Evolutionary conservation across 805 yeast species (phyloP).

Genomic region (Cyberlindnera maclurae): DNA sequence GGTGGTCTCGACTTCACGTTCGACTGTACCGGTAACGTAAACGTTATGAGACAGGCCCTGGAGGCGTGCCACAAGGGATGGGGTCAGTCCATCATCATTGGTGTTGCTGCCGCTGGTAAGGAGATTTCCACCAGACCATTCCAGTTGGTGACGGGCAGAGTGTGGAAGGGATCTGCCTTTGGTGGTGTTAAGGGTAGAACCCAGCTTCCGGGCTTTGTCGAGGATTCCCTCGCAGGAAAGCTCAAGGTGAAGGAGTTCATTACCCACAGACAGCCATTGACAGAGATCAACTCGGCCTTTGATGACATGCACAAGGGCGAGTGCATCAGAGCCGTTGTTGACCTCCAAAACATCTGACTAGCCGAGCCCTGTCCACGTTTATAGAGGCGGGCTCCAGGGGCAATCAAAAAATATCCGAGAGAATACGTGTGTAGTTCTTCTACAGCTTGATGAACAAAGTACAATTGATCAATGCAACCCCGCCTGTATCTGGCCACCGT

Average conservation of each 20-base stretch:
- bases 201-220: constrained; percentile 86
- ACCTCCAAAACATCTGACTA: constrained; percentile 27
- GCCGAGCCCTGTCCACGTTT: constrained; percentile 2
- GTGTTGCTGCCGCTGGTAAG: constrained; percentile 98
- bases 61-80: constrained; percentile 99
- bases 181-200: constrained; percentile 98
- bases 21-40: constrained; percentile 95
- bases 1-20: constrained; percentile 96
- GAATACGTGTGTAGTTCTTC: neutral
- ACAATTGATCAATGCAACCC: neutral
- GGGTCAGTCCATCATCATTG: constrained; percentile 94
- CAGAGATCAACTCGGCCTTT: constrained; percentile 79
- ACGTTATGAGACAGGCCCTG: constrained; percentile 92
- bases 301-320: constrained; percentile 92
- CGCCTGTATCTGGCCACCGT: neutral
- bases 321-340: constrained; percentile 87
- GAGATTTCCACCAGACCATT: constrained; percentile 97
- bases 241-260: constrained; percentile 92
- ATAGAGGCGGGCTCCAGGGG: neutral
- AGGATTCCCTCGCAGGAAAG: constrained; percentile 73
- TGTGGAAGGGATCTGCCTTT: constrained; percentile 98
- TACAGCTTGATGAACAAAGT: too few relatives aligned
- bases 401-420: neutral
- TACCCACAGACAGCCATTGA: constrained; percentile 79
- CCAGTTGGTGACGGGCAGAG: constrained; percentile 98